Percentiles rank a stretch among this genome's conserved stretches.
Evolutionary conservation across 2,329 filamentous ascomycete species (phyloP).

Genomic region (Hyphodiscus sp.): DNA sequence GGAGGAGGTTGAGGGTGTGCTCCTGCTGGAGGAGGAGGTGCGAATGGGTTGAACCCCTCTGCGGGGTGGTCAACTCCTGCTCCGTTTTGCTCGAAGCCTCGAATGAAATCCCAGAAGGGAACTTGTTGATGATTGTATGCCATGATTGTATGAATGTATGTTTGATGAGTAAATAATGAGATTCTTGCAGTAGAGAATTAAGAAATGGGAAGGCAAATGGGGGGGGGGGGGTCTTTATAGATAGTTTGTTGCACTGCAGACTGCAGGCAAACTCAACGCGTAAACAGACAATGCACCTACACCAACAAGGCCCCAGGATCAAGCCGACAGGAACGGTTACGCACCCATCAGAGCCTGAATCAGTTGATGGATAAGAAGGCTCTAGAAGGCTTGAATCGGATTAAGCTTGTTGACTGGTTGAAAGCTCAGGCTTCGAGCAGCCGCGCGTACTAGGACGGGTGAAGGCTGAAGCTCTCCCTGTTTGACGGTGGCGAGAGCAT

Average conservation of each 20-base stretch:
- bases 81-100: slow-evolving; percentile 23
- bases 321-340: background rate
- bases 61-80: slow-evolving; percentile 25
- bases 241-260: background rate
- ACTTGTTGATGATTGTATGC: slow-evolving; percentile 26
- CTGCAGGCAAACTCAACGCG: background rate
- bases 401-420: background rate
- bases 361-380: background rate
- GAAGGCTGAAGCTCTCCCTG: background rate
- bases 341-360: background rate
- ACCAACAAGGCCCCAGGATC: background rate
- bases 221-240: background rate
- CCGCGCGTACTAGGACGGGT: background rate
- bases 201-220: background rate
- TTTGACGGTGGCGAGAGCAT: background rate
- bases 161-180: background rate
- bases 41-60: slow-evolving; percentile 9
- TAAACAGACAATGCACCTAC: background rate
- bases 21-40: slow-evolving; percentile 5
- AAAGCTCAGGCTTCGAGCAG: background rate
- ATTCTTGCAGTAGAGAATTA: background rate
- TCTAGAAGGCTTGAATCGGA: background rate
- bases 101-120: slow-evolving; percentile 27
- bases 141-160: slow-evolving; percentile 14
- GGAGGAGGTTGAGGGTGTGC: slow-evolving; percentile 4